Percentiles rank a stretch among this genome's conserved stretches.
Evolutionary conservation across 1,139 yeast genomes (phyloP).

Genomic region (Sugiyamaella novakii): DNA sequence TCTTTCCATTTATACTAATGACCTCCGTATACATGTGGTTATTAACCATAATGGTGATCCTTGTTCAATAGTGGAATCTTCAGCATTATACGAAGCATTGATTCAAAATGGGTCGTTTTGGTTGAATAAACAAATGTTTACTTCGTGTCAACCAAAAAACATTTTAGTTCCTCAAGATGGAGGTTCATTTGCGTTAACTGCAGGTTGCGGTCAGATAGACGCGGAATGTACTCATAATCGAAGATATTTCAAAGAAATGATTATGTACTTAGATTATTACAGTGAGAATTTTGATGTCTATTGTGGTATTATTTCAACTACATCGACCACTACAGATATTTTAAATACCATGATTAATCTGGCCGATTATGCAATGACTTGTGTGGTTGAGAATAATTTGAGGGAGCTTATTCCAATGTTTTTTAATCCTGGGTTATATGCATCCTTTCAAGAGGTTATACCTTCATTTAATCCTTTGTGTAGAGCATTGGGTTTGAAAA

Average conservation of each 20-base stretch:
- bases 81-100: conserved; percentile 5
- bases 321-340: neutral
- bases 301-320: neutral
- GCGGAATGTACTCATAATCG: conserved; percentile 7
- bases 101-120: conserved; percentile 2
- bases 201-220: conserved; percentile 12
- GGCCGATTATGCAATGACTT: conserved; percentile 21
- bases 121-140: conserved; percentile 2
- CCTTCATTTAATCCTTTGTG: conserved; percentile 5
- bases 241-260: conserved; percentile 12
- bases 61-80: conserved; percentile 5
- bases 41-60: conserved; percentile 3
- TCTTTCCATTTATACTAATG: conserved; percentile 3
- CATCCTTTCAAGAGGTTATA: conserved; percentile 4
- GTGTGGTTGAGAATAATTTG: conserved; percentile 19
- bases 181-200: conserved; percentile 7
- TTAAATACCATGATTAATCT: conserved; percentile 15
- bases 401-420: conserved; percentile 20
- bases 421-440: conserved; percentile 14
- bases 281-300: neutral
- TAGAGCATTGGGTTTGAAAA: neutral
- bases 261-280: conserved; percentile 4
- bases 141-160: conserved; percentile 4
- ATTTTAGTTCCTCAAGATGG: conserved; percentile 1
- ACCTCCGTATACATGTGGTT: conserved; percentile 1